These are phyloP conservation scores for Boletus rubroflammeus DNA, from an alignment of 768 basidiomycete genomes.

Conservation along the genomic window DNA sequence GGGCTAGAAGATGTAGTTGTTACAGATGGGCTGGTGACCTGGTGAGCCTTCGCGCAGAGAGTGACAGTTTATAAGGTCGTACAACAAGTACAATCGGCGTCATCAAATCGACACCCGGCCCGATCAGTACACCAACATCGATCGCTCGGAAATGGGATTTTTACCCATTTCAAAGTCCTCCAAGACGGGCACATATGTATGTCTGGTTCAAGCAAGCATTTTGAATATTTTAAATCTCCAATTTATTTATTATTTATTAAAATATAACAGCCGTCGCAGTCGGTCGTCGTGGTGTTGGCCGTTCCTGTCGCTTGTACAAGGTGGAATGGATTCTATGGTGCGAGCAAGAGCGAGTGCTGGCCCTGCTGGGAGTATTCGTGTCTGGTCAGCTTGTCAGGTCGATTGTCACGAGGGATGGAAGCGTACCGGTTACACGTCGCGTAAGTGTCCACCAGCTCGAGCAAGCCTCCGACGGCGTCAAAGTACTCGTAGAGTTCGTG, in stretches of 20 bases:
- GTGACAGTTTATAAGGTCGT: not conserved
- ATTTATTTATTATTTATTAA: not conserved
- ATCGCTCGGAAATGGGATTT: not conserved
- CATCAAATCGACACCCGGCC: not conserved
- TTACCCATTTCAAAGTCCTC: not conserved
- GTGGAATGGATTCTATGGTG: not conserved
- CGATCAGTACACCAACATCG: too few species aligned
- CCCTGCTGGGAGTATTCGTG: too few species aligned
- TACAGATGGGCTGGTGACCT: not conserved
- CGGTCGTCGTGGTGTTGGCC: too few species aligned
- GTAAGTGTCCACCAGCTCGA: not conserved
- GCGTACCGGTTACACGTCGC: not conserved
- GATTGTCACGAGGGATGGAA: too few species aligned
- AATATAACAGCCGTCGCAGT: not conserved
- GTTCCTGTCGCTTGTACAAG: not conserved
- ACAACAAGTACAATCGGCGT: not conserved
- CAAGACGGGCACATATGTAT: too few species aligned
- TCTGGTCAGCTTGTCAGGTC: too few species aligned
- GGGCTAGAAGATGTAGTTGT: too few species aligned
- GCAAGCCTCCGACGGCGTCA: not conserved
- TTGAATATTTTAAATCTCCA: not conserved
- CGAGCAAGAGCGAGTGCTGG: too few species aligned
- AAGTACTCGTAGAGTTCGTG: not conserved
- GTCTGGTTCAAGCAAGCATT: too few species aligned
- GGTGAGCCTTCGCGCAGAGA: too few species aligned